A percentile compares a stretch with the other conserved stretches of the same genome.
These are phyloP conservation scores for Phytopythium oedochilum DNA, from an alignment of 352 stramenopile species.

Conservation along the genomic window DNA sequence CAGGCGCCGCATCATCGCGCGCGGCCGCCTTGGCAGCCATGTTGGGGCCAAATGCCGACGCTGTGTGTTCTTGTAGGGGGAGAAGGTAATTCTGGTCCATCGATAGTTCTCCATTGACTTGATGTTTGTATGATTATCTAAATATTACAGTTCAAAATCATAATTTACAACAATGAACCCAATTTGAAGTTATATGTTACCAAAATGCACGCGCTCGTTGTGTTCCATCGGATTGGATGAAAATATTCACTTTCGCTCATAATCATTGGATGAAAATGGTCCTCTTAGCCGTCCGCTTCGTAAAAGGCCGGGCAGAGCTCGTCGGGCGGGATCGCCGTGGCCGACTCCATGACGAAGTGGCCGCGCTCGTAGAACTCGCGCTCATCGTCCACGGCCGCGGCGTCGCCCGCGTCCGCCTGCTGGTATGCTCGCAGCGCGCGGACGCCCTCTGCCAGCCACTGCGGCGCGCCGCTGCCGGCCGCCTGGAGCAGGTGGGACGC, in stretches of 20 bases:
- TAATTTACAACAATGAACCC: no score
- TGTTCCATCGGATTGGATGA: no score
- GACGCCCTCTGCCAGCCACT: conserved; percentile 41
- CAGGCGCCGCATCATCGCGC: background rate
- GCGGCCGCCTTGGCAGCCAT: background rate
- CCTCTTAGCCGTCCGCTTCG: no score
- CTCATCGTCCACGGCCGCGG: conserved; percentile 7
- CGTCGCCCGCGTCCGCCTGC: background rate
- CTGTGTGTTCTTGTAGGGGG: conserved; percentile 6
- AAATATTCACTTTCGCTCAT: no score
- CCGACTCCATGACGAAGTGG: conserved; percentile 58
- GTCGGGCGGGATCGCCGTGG: conserved; percentile 43
- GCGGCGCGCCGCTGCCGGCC: conserved; percentile 4
- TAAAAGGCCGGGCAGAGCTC: conserved; percentile 56
- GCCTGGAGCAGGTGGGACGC: conserved; percentile 30
- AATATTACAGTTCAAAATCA: no score
- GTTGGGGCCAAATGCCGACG: background rate
- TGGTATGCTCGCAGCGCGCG: conserved; percentile 28
- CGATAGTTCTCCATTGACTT: no score
- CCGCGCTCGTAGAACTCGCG: conserved; percentile 50
- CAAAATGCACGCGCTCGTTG: no score
- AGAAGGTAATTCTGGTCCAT: background rate
- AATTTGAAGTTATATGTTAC: no score
- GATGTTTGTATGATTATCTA: no score
- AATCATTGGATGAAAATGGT: no score